phyloP scores from a whole-genome alignment of 495 filamentous ascomycete genomes.

The Aspergillus heteromorphus region DNA sequence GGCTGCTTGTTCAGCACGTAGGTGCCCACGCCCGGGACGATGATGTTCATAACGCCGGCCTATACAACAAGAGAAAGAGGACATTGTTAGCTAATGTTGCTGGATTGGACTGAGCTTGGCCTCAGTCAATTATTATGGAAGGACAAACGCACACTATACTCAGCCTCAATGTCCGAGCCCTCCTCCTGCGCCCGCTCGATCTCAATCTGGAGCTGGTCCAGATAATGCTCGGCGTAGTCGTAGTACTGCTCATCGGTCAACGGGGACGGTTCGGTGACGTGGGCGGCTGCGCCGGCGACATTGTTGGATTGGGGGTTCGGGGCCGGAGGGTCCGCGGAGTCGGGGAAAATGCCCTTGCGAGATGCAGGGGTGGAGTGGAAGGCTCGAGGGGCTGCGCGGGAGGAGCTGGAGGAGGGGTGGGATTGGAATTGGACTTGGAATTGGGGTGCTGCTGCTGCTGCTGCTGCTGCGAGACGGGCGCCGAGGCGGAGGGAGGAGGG shows the following conservation, averaged over 20 bases:
- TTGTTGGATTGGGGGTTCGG: conserved; percentile 32
- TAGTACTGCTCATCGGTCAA: conserved; percentile 41
- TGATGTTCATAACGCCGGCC: conserved; percentile 80
- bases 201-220: conserved; percentile 40
- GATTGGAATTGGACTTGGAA: neutral
- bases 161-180: conserved; percentile 47
- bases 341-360: conserved; percentile 39
- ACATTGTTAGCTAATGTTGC: neutral
- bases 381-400: conserved; percentile 12
- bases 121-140: neutral
- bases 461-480: conserved; percentile 13
- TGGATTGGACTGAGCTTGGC: neutral
- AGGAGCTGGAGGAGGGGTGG: too few species aligned
- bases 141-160: conserved; percentile 46
- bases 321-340: conserved; percentile 34
- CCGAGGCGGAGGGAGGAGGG: conserved; percentile 24
- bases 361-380: conserved; percentile 28
- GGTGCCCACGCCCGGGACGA: conserved; percentile 59
- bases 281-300: conserved; percentile 26
- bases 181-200: conserved; percentile 45
- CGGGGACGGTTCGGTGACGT: conserved; percentile 38
- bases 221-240: conserved; percentile 45
- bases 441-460: conserved; percentile 10
- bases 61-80: conserved; percentile 26
- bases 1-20: conserved; percentile 98